Evolutionary conservation across 495 filamentous ascomycete species (phyloP), one percentile per base, ranked within the genome.

Genomic region (Penicillium paxilli): DNA sequence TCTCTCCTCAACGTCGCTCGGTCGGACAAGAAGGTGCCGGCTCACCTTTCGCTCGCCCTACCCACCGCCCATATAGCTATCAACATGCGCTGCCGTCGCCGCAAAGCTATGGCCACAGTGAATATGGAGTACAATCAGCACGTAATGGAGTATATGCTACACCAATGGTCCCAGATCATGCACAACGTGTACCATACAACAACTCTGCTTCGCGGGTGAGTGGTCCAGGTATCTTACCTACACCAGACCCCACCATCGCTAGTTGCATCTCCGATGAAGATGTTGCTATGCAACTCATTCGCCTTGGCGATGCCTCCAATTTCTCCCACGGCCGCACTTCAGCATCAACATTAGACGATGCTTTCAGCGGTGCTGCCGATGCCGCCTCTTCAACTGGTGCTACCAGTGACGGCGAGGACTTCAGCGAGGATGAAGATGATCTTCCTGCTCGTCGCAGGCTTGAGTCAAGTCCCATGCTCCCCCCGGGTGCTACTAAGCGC

Each of bases 211-310:
- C 70, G 58, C 77, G 68, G 48, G 65, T 54, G 41, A 72, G 68
- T 54, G 76, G 64, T 38, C 66, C 76, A 51, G 85, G 82, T n/a
- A 80, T 91, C 57, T 76, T 96, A 52, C 92, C 91, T 7, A 98
- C 95, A 3, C 95, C 94, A 4, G 93, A 96, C 55, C 92, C 92
- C 10, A 98, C 95, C 12, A 87, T 96, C 54, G 88, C 89, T 30
- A 97, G 92, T 74, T 93, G 87, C 61, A 92, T 97, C 65, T 98
- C 93, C 3, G 94, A 98, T 67, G 94, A 98, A 67, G 95, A 98
- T 72, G 94, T 96, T 60, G 94, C 94, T 44, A 84, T 96, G 65
- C 92, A 97, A 68, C 79, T 98, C 58, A 97, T 98, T 83, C 87
- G 91, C 54, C 79, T 98, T 47, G 91, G 93, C n/a, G 90, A 95